Evolutionary conservation across 257 asterid genomes (phyloP).

Genomic region (Gardenia jasminoides): DNA sequence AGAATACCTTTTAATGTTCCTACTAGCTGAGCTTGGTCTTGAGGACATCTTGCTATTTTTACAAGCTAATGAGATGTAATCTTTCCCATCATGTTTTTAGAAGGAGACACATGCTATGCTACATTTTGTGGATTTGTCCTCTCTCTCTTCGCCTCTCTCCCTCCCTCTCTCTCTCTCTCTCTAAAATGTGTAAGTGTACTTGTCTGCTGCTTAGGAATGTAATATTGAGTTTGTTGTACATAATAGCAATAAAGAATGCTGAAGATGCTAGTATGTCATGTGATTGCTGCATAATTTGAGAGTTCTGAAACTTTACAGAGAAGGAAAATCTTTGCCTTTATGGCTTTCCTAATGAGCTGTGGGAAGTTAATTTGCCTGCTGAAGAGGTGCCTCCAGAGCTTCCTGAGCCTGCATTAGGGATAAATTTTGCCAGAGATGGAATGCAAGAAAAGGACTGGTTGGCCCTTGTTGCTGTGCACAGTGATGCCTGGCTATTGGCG

Average conservation of each 20-base stretch:
- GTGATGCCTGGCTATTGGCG: slow-evolving; percentile 45
- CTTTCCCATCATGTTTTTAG: no score
- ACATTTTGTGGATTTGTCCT: no score
- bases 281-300: neutral
- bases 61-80: no score
- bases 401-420: slow-evolving; percentile 54
- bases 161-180: neutral
- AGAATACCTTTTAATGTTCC: no score
- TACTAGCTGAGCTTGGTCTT: no score
- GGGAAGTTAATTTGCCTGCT: slow-evolving; percentile 51
- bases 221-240: neutral
- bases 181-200: neutral
- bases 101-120: no score
- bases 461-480: slow-evolving; percentile 46
- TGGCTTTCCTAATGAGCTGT: slow-evolving; percentile 39
- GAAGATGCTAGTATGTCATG: neutral
- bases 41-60: no score
- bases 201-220: neutral
- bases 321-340: slow-evolving; percentile 47
- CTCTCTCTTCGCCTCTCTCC: neutral
- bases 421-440: slow-evolving; percentile 49
- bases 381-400: slow-evolving; percentile 52
- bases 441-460: slow-evolving; percentile 52
- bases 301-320: slow-evolving; percentile 25
- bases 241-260: neutral